A percentile compares a stretch with the other conserved stretches of the same genome.
Conservation (phyloP, 192 early-diverging fungal species). For the Diversispora epigaea region DNA sequence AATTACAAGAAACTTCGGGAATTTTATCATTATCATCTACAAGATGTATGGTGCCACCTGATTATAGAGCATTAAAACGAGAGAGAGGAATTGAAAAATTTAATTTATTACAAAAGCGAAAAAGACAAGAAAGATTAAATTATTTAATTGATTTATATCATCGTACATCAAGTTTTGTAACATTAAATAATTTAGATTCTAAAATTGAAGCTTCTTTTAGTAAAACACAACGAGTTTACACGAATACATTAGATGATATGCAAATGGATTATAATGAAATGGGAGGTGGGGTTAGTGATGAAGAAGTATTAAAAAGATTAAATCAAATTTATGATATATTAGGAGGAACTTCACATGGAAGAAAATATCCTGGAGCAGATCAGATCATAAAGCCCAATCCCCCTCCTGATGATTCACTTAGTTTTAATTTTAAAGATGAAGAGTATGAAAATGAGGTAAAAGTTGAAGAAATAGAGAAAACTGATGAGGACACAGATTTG, state of each 20-base stretch:
- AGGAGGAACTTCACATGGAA: not conserved
- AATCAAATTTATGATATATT: constrained; percentile 8
- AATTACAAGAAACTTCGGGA: not conserved
- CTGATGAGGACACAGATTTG: no score
- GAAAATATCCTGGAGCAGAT: not conserved
- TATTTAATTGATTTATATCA: constrained; percentile 10
- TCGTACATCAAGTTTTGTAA: constrained; percentile 15
- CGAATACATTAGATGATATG: constrained; percentile 16
- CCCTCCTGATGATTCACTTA: not conserved
- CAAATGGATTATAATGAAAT: constrained; percentile 12
- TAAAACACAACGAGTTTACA: not conserved
- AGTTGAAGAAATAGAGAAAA: no score
- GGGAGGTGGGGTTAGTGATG: constrained; percentile 1
- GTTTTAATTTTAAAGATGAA: no score
- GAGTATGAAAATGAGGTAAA: no score
- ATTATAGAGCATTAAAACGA: not conserved
- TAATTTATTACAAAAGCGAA: not conserved
- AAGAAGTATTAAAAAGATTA: constrained; percentile 7
- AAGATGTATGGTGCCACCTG: not conserved
- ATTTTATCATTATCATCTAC: not conserved
- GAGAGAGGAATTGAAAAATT: not conserved
- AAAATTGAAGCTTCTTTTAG: not conserved
- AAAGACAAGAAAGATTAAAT: not conserved
- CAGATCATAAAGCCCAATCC: not conserved
- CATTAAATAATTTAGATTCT: constrained; percentile 16